Conservation (phyloP, 1,284 basidiomycete genomes). For the Puccinia novopanici region DNA sequence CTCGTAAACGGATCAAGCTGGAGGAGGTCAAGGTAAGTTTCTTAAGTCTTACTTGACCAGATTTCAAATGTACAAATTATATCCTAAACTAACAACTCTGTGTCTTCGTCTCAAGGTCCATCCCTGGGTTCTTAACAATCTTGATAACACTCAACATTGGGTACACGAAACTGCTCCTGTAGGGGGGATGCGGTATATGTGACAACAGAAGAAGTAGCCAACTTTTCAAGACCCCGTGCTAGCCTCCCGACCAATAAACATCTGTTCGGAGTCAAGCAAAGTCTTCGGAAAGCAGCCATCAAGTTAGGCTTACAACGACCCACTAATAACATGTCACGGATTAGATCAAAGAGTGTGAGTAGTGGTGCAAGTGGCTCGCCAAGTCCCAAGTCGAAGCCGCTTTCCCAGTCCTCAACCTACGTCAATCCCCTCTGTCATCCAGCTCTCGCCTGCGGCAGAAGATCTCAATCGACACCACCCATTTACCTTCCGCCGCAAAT, state of each 20-base stretch:
- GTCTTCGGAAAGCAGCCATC: slow-evolving; percentile 47
- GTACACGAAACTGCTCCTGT: slow-evolving; percentile 72
- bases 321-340: slow-evolving; percentile 12
- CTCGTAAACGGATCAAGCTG: slow-evolving; percentile 74
- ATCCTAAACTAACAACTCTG: not conserved
- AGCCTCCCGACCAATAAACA: slow-evolving; percentile 35
- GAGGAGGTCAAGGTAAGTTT: slow-evolving; percentile 77
- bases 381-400: slow-evolving; percentile 19
- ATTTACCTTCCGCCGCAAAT: not conserved
- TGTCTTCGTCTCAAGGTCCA: slow-evolving; percentile 52
- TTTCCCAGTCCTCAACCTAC: not conserved
- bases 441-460: slow-evolving; percentile 1
- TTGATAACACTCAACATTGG: slow-evolving; percentile 75
- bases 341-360: slow-evolving; percentile 45
- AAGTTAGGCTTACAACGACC: slow-evolving; percentile 44
- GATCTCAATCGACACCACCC: slow-evolving; percentile 22
- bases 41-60: no score
- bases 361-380: slow-evolving; percentile 35
- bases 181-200: slow-evolving; percentile 68
- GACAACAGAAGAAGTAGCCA: slow-evolving; percentile 73
- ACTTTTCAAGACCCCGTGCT: slow-evolving; percentile 48
- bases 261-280: slow-evolving; percentile 45
- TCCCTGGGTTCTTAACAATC: slow-evolving; percentile 78
- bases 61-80: no score
- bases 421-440: slow-evolving; percentile 7